These are phyloP conservation scores for Backusella tuberculispora DNA, from an alignment of 192 early-diverging fungal species.

Conservation along the genomic window DNA sequence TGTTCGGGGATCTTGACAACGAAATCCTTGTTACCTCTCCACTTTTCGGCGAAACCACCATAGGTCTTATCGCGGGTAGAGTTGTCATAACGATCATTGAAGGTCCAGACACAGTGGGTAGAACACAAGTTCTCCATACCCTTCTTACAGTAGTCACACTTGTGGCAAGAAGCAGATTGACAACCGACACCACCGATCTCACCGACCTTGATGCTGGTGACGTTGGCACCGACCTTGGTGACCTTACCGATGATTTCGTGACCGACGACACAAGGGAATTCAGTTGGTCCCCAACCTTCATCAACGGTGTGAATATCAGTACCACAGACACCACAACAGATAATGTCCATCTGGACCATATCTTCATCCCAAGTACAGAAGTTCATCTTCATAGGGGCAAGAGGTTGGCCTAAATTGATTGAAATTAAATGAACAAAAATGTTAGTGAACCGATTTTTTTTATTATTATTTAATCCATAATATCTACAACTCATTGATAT, in stretches of 20 bases:
- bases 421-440: background rate
- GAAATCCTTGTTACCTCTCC: slow-evolving; percentile 58
- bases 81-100: slow-evolving; percentile 45
- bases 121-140: slow-evolving; percentile 48
- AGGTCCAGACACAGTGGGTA: slow-evolving; percentile 54
- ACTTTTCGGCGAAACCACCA: slow-evolving; percentile 43
- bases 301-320: slow-evolving; percentile 31
- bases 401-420: background rate
- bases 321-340: slow-evolving; percentile 78
- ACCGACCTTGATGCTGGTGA: slow-evolving; percentile 40
- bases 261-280: slow-evolving; percentile 41
- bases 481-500: too few relatives aligned
- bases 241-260: slow-evolving; percentile 58
- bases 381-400: slow-evolving; percentile 12
- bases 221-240: slow-evolving; percentile 40
- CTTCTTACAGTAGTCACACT: slow-evolving; percentile 47
- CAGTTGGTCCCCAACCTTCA: slow-evolving; percentile 30
- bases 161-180: slow-evolving; percentile 61
- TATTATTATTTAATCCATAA: background rate
- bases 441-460: background rate
- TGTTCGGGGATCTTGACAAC: slow-evolving; percentile 60
- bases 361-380: slow-evolving; percentile 35
- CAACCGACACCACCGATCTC: slow-evolving; percentile 64
- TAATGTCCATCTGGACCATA: slow-evolving; percentile 77
- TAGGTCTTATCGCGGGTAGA: slow-evolving; percentile 43